These are phyloP conservation scores for Vitis hybrid DNA, from an alignment of 177 flowering plant species.

Conservation along the genomic window DNA sequence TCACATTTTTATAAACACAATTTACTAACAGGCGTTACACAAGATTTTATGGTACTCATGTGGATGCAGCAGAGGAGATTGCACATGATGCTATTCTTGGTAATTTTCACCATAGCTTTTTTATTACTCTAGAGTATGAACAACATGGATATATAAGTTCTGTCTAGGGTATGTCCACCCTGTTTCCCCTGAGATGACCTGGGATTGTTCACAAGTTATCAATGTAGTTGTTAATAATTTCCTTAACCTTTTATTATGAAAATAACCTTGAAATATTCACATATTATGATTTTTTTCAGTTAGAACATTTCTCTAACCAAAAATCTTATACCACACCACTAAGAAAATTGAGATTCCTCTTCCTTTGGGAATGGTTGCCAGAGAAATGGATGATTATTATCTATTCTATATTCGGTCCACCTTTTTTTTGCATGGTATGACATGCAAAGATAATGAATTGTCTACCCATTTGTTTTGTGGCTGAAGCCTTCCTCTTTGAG, in stretches of 20 bases:
- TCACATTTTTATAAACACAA: not conserved
- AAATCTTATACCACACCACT: not conserved
- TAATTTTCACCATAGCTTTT: slow-evolving; percentile 21
- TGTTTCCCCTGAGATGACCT: not conserved
- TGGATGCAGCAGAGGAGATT: slow-evolving; percentile 63
- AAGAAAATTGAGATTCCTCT: not conserved
- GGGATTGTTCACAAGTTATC: not conserved
- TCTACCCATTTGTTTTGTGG: too few species aligned
- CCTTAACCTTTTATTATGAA: not conserved
- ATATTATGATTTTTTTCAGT: not conserved
- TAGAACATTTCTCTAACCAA: not conserved
- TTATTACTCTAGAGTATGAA: too few species aligned
- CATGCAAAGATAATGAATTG: too few species aligned
- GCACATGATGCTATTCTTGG: slow-evolving; percentile 82
- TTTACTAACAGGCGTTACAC: slow-evolving; percentile 71
- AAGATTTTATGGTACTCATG: slow-evolving; percentile 68
- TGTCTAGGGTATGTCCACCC: too few species aligned
- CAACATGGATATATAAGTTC: too few species aligned
- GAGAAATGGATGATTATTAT: too few species aligned
- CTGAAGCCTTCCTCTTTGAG: too few species aligned
- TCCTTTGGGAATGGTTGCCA: too few species aligned
- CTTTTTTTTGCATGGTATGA: too few species aligned
- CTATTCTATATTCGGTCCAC: too few species aligned
- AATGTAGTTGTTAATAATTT: not conserved
- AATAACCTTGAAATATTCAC: not conserved